Conservation (phyloP, 768 basidiomycete genomes). For the Mycena galericulata region DNA sequence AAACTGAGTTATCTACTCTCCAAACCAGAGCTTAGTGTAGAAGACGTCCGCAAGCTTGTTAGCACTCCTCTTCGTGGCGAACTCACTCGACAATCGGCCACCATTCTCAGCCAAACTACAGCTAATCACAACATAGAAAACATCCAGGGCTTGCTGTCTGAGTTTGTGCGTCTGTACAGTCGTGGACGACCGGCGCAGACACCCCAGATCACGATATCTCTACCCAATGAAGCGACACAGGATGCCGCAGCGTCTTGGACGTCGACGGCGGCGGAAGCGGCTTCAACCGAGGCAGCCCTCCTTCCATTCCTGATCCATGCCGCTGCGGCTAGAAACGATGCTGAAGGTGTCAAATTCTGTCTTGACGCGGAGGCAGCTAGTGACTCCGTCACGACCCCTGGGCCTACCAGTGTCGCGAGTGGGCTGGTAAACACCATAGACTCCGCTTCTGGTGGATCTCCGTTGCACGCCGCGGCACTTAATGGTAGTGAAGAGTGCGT, state of each 20-base stretch:
- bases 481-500: conserved; percentile 66
- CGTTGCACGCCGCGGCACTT: conserved; percentile 83
- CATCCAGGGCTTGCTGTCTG: conserved; percentile 73
- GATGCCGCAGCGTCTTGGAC: conserved; percentile 77
- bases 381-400: conserved; percentile 38
- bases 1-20: conserved; percentile 93
- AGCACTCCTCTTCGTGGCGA: conserved; percentile 89
- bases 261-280: conserved; percentile 81
- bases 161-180: conserved; percentile 78
- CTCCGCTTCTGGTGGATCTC: conserved; percentile 75
- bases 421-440: conserved; percentile 83
- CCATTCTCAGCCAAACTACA: conserved; percentile 56
- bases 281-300: conserved; percentile 74
- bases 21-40: conserved; percentile 77
- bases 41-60: conserved; percentile 81
- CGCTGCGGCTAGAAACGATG: conserved; percentile 78
- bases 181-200: conserved; percentile 51
- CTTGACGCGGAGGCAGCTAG: conserved; percentile 50
- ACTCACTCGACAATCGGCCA: conserved; percentile 68
- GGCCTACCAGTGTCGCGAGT: conserved; percentile 60
- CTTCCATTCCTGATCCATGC: conserved; percentile 85
- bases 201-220: conserved; percentile 51
- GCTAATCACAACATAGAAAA: conserved; percentile 66
- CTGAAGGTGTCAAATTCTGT: conserved; percentile 72
- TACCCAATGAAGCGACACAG: conserved; percentile 54